Evolutionary conservation across 768 basidiomycete genomes (phyloP).

Genomic region (Boletus patriciae): DNA sequence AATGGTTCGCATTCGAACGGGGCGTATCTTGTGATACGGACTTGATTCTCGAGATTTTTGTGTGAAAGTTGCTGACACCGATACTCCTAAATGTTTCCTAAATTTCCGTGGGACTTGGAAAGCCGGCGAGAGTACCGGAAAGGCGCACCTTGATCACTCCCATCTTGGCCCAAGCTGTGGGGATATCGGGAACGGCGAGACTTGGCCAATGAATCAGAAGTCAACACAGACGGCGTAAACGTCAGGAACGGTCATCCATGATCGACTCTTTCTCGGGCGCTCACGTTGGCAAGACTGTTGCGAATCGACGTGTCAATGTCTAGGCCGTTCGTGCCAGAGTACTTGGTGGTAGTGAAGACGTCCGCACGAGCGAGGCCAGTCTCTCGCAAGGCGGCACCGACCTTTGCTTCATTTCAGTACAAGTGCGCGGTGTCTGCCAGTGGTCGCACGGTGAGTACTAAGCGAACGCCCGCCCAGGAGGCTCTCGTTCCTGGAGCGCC

Average conservation of each 20-base stretch:
- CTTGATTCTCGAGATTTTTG: no score
- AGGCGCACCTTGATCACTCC: constrained; percentile 60
- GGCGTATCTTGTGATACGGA: constrained; percentile 20
- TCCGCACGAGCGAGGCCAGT: constrained; percentile 57
- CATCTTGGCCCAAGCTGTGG: constrained; percentile 63
- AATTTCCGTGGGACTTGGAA: neutral
- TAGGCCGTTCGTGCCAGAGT: constrained; percentile 49
- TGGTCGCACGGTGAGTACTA: constrained; percentile 22
- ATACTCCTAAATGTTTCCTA: constrained; percentile 43
- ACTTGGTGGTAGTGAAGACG: constrained; percentile 69
- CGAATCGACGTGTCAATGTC: constrained; percentile 56
- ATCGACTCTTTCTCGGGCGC: constrained; percentile 13
- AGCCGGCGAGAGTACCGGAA: neutral
- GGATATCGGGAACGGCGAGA: constrained; percentile 57
- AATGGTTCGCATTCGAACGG: neutral
- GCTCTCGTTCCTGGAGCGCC: neutral
- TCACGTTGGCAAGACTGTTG: constrained; percentile 56
- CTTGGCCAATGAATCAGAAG: no score
- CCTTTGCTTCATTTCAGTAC: constrained; percentile 63
- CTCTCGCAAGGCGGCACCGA: constrained; percentile 40
- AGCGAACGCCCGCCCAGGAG: no score
- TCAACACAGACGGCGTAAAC: no score
- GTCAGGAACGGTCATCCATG: neutral
- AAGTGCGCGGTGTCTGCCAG: constrained; percentile 65
- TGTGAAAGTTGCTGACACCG: no score